These are phyloP conservation scores for Lactifluus subvellereus DNA, from an alignment of 768 basidiomycete species.

Conservation along the genomic window DNA sequence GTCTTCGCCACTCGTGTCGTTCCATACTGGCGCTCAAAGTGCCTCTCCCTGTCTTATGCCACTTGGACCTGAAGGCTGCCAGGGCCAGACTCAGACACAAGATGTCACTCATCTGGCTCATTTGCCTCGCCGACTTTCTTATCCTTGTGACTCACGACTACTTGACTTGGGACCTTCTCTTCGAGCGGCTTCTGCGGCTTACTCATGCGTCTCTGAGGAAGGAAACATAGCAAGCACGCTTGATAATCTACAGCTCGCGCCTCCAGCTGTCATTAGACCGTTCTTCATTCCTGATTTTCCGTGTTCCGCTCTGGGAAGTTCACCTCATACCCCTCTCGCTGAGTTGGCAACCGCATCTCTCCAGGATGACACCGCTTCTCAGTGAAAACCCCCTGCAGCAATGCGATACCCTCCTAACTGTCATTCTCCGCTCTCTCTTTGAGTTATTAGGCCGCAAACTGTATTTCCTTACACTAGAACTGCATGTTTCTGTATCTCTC, in stretches of 20 bases:
- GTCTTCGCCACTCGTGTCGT: conserved; percentile 15
- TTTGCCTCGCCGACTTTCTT: conserved; percentile 22
- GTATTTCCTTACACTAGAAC: conserved; percentile 4
- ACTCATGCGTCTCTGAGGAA: conserved; percentile 9
- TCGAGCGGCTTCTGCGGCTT: conserved; percentile 8
- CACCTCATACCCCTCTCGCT: conserved; percentile 2
- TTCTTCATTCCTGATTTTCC: conserved; percentile 15
- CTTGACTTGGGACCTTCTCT: not conserved
- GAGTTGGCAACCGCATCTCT: not conserved
- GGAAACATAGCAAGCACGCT: conserved; percentile 10
- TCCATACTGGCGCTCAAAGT: not conserved
- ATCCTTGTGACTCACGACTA: conserved; percentile 9
- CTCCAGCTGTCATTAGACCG: conserved; percentile 22
- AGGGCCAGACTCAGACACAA: not conserved
- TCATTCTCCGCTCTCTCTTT: not conserved
- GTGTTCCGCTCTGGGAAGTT: not conserved
- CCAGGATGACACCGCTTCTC: conserved; percentile 9
- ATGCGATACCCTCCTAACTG: conserved; percentile 13
- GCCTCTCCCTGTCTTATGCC: conserved; percentile 1
- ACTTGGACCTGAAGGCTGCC: conserved; percentile 6
- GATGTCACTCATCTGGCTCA: conserved; percentile 5
- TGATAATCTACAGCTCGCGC: conserved; percentile 17
- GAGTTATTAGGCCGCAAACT: not conserved
- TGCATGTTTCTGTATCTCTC: not conserved
- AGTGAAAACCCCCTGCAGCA: not conserved